Conservation (phyloP, 2,329 filamentous ascomycete species). For the Calonectria montana region DNA sequence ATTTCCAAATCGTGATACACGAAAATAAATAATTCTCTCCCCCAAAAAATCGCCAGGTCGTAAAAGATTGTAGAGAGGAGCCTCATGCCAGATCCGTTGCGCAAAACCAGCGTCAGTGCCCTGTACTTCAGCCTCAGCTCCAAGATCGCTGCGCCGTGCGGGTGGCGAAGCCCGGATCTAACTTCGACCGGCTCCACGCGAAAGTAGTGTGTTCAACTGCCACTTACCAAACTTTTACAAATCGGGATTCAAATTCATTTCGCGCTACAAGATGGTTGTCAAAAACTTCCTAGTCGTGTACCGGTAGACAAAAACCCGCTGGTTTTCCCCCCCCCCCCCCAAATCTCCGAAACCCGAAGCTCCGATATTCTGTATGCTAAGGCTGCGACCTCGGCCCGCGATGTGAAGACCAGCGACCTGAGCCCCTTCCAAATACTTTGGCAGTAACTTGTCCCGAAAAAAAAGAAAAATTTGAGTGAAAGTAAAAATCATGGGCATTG, state of each 20-base stretch:
- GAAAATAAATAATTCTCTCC: not conserved
- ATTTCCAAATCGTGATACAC: not conserved
- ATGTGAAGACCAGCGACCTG: not conserved
- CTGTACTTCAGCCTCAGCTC: slow-evolving; percentile 3
- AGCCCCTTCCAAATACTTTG: not conserved
- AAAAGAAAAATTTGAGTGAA: not conserved
- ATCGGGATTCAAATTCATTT: not conserved
- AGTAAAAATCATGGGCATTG: no score
- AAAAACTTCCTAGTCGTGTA: not conserved
- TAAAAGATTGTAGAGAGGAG: not conserved
- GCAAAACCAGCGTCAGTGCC: not conserved
- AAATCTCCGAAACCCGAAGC: not conserved
- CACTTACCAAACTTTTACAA: not conserved
- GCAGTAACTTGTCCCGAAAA: not conserved
- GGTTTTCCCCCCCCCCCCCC: not conserved
- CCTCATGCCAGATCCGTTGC: not conserved
- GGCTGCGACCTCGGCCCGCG: no score
- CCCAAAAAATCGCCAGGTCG: not conserved
- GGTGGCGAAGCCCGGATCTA: not conserved
- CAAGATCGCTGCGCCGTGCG: not conserved
- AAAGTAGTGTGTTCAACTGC: not conserved
- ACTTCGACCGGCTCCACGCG: not conserved
- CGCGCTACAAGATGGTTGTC: not conserved
- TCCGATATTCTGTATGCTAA: not conserved
- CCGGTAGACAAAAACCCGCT: not conserved